Evolutionary conservation across 148 eudicot species (phyloP), one percentile per base, ranked within the genome.

Genomic region (Rhododendron mucronatum): DNA sequence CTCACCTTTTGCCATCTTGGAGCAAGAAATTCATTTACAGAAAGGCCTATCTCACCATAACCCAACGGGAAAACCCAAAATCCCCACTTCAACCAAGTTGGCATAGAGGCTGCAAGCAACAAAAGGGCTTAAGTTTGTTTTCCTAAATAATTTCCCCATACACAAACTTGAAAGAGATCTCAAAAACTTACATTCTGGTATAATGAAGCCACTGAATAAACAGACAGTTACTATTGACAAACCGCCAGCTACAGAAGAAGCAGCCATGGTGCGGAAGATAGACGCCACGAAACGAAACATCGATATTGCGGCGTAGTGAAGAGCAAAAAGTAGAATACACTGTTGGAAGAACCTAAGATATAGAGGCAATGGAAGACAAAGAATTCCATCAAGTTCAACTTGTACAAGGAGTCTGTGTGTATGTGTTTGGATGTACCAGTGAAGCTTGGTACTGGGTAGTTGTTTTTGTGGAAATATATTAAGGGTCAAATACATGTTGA

Each of bases 1-100:
- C 86, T 89, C 86, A 92, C 95, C 92, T 91, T 92, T 73, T 94
- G 90, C 99, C 99, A 96, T 82, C 99, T 86, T 77, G 95, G 93
- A 86, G 98, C 92, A 63, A 88, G 90, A 90, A 96, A 95, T 90
- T 96, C 99, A 86, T 96, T 96, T 20, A 91, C 86, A 63, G 95
- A 78, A 30, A 95, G 91, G 76, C 95, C 99, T 81, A 94, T 89
- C 92, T 95, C 93, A 33, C 91, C 98, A 87, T 96, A 96, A 77
- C 96, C 86, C 23, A 96, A 78, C 4, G 95, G 99, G 18, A 89
- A 90, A 84, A 89, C 82, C 99, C 98, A 96, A 87, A 93, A 95
- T 80, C 92, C 95, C 99, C 99, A 95, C 59, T 87, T 88, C 85
- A 94, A 87, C 98, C 98, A 96, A 67, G 50, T 81, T 28, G 98